Evolutionary conservation across 169 alveolate species (phyloP), one percentile per base, ranked within the genome.

Genomic region (Ophryocystis elektroscirrha): DNA sequence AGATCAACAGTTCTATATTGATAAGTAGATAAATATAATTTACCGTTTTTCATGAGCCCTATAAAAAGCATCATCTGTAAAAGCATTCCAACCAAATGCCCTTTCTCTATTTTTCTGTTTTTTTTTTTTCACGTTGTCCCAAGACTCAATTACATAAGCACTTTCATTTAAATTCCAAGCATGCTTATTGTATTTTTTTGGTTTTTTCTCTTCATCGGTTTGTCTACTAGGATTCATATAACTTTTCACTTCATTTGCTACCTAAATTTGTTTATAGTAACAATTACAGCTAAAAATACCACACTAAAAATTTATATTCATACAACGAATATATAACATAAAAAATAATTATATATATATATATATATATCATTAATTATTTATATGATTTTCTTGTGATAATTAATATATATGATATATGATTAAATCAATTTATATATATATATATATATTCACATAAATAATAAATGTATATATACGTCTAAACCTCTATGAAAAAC

Each of bases 1-100:
- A 65, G 63, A 24, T 68, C 77, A 0, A 51, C 49, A 37, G 56
- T 23, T 27, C 75, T 67, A 43, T 0, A 23, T 6, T 1, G n/a
- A 16, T 16, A 15, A 41, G 28, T 19, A 9, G 20, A 12, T 43
- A 48, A 1, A 12, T 12, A 44, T 24, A 19, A 24, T 42, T 0
- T 15, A 68, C 77, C 89, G 62, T 57, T 83, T 83, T 42, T 74
- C 65, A 68, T 83, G 82, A 5, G 93, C 87, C 43, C 87, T 53
- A 63, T 78, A 83, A 7, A 78, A 63, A 1, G 83, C 71, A 51
- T 83, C 91, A 22, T 77, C 73, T 65, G 76, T 83, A 56, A 83
- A 83, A 7, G 78, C 85, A 54, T 79, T 80, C 84, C 86, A 78
- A 0, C 91, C 91, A 38, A 74, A 71, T 18, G 67, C 30, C 27